Evolutionary conservation across 116 monocot species (phyloP), one percentile per base, ranked within the genome.

Genomic region (Dioscorea cayenensis): DNA sequence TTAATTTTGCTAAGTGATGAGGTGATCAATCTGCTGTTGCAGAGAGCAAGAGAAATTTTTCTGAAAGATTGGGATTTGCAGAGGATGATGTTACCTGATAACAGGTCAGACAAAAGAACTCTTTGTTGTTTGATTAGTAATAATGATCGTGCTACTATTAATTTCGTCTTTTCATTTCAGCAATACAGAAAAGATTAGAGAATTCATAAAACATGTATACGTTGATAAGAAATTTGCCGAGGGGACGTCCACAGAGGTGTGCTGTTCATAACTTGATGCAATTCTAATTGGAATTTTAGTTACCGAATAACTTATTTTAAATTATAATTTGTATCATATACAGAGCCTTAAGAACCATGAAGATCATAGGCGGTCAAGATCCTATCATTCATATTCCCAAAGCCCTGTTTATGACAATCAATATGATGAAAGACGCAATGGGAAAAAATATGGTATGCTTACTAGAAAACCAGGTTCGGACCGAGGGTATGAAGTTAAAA

Each of bases 331-430:
- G 19, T 55, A 43, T 12, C 43, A 43, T 43, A 1, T 43, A 43
- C 79, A 97, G 93, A 83, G 65, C 66, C 60, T 73, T 17, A 91
- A 76, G 78, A 82, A 69, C 66, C 76, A 79, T 83, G 86, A 86
- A 66, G 83, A 88, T 7, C 67, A 75, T 25, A 86, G 85, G 63
- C 82, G 84, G 67, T 90, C 94, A 22, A 99, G 91, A 70, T 99
- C 94, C 22, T 94, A 94, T 66, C 99, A 99, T 83, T 99, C 99
- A 7, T 94, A 78, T 70, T 99, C 94, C 48, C 99, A 99, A 67
- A 94, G 89, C 68, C 94, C 99, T 43, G 91, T 94, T 43, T 94
- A 99, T 81, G 99, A 99, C n/a, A 62, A 87, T 73, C 99, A 94
- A 70, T 94, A 91, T 63, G 99, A 94, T 67, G 99, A 97, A 36